These are phyloP conservation scores for Paramecium sexaurelia DNA, from an alignment of 73 alveolate genomes.

Conservation along the genomic window DNA sequence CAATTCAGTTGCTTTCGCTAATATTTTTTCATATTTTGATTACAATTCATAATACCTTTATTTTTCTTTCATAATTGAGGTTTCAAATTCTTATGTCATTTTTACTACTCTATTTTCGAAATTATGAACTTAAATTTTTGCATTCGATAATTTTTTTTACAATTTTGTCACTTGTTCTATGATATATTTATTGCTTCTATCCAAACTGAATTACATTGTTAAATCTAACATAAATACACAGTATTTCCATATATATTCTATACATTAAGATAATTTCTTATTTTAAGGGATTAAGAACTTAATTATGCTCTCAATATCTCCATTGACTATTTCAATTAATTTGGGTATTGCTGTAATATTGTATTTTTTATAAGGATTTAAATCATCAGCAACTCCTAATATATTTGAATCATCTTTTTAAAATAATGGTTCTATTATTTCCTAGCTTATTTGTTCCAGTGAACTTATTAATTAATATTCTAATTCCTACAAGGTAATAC, in stretches of 20 bases:
- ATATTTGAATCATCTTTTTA: not conserved
- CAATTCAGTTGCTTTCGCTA: conserved; percentile 1
- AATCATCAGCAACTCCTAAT: not conserved
- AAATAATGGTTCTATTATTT: conserved; percentile 14
- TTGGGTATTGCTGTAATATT: not conserved
- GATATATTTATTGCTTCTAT: conserved; percentile 37
- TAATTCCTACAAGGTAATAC: not conserved
- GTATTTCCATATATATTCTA: conserved; percentile 22
- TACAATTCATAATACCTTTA: conserved; percentile 37
- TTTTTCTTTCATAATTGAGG: not conserved
- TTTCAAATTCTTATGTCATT: not conserved
- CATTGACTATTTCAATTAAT: not conserved
- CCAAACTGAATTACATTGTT: not conserved
- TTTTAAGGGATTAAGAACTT: not conserved
- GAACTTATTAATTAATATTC: not conserved
- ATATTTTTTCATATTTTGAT: not conserved
- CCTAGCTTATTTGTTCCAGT: not conserved
- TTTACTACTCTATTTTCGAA: conserved; percentile 33
- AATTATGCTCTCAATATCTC: not conserved
- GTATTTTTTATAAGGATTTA: not conserved
- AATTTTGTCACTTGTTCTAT: not conserved
- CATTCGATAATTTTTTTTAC: not conserved
- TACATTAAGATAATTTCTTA: not conserved
- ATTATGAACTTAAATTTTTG: not conserved
- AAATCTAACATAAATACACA: conserved; percentile 23